phyloP scores from a whole-genome alignment of 441 rosid species.

The Mallotus repandus region DNA sequence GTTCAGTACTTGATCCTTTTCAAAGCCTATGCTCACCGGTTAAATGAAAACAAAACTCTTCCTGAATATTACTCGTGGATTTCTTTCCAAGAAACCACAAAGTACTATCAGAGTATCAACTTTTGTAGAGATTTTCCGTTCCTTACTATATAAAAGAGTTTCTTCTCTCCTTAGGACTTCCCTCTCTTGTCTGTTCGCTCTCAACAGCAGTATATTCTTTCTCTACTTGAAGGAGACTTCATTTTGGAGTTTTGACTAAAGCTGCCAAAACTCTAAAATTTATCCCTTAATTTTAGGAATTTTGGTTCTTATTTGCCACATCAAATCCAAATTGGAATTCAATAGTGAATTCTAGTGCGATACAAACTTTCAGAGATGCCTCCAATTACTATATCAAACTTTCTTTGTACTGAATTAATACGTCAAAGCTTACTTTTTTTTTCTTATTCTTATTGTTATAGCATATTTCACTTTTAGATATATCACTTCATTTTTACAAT shows the following conservation, averaged over 20 bases:
- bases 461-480: neutral
- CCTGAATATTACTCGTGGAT: neutral
- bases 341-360: neutral
- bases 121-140: too few relatives aligned
- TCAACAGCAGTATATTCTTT: too few relatives aligned
- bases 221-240: neutral
- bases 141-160: neutral
- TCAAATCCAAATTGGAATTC: neutral
- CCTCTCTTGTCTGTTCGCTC: too few relatives aligned
- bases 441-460: neutral
- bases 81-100: neutral
- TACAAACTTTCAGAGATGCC: neutral
- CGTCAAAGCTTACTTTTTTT: too few relatives aligned
- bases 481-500: neutral
- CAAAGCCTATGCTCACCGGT: neutral
- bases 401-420: too few relatives aligned
- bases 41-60: neutral
- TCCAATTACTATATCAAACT: neutral
- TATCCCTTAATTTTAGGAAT: too few relatives aligned
- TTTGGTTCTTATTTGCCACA: too few relatives aligned
- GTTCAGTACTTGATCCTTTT: neutral
- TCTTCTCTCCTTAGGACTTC: neutral
- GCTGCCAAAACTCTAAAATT: neutral
- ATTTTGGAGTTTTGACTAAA: neutral
- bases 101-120: neutral